A percentile compares a stretch with the other conserved stretches of the same genome.
These are phyloP conservation scores for Amyloporia xantha DNA, from an alignment of 768 basidiomycete species.

Conservation along the genomic window DNA sequence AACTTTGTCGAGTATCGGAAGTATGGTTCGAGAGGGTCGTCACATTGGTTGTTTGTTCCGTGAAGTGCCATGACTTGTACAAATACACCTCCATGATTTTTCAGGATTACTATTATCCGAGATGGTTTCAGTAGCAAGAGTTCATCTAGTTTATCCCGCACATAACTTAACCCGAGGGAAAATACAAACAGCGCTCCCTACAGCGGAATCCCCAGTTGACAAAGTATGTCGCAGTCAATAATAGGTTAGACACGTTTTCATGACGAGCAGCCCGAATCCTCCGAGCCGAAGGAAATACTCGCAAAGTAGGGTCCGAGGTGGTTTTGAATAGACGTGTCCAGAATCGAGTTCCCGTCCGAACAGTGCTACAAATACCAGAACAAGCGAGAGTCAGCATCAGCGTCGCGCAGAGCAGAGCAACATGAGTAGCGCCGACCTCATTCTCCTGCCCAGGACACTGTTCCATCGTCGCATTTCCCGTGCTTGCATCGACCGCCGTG, in stretches of 20 bases:
- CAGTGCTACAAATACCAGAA: slow-evolving; percentile 23
- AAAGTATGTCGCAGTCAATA: too few relatives aligned
- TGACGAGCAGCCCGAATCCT: slow-evolving; percentile 5
- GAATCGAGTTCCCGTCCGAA: slow-evolving; percentile 18
- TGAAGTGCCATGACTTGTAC: too few relatives aligned
- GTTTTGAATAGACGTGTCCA: slow-evolving; percentile 17
- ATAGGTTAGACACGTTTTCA: too few relatives aligned
- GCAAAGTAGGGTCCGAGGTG: slow-evolving; percentile 24
- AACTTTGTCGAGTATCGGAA: neutral
- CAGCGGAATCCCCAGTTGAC: too few relatives aligned
- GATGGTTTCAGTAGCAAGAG: too few relatives aligned
- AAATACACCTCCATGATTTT: too few relatives aligned
- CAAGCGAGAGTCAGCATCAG: too few relatives aligned
- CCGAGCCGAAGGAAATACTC: slow-evolving; percentile 19
- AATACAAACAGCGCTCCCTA: too few relatives aligned
- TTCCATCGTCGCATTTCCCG: slow-evolving; percentile 16
- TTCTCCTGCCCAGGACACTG: slow-evolving; percentile 26
- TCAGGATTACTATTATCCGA: too few relatives aligned
- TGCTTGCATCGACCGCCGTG: slow-evolving; percentile 11
- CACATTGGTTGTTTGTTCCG: slow-evolving; percentile 1
- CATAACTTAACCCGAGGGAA: too few relatives aligned
- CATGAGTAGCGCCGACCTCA: slow-evolving; percentile 8
- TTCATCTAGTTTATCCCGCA: too few relatives aligned
- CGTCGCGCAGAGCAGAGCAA: neutral
- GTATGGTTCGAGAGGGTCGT: neutral